Conservation (phyloP, 1,139 yeast genomes). For the Scheffersomyces titani region DNA sequence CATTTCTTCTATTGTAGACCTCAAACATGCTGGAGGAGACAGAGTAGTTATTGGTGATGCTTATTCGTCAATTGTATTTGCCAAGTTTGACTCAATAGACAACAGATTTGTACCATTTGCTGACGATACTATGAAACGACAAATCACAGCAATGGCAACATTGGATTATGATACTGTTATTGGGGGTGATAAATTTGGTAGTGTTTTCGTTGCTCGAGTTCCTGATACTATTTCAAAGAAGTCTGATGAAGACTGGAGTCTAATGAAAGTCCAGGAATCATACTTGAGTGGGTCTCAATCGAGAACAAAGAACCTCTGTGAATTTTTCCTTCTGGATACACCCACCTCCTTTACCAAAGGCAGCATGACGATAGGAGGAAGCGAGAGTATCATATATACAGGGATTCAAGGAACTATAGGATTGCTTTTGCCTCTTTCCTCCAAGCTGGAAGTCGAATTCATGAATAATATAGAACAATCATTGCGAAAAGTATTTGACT, state of each 20-base stretch:
- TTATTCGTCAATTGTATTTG: constrained; percentile 59
- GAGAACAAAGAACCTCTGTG: constrained; percentile 56
- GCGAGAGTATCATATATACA: constrained; percentile 65
- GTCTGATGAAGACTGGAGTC: constrained; percentile 53
- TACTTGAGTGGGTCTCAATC: constrained; percentile 53
- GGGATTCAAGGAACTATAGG: constrained; percentile 88
- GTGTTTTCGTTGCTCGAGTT: constrained; percentile 65
- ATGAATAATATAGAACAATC: constrained; percentile 55
- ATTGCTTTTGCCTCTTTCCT: constrained; percentile 63
- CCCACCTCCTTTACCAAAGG: constrained; percentile 62
- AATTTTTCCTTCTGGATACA: constrained; percentile 70
- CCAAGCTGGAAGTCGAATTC: constrained; percentile 63
- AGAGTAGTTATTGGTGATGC: constrained; percentile 70
- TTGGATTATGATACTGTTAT: constrained; percentile 76
- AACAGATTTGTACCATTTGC: constrained; percentile 63
- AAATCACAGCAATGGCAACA: constrained; percentile 57
- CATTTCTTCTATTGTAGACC: constrained; percentile 46
- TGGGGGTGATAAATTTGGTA: constrained; percentile 92
- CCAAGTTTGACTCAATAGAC: constrained; percentile 51
- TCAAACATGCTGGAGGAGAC: constrained; percentile 53
- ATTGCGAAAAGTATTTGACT: constrained; percentile 39
- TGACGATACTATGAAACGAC: constrained; percentile 70
- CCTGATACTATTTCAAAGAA: constrained; percentile 46
- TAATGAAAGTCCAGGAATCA: constrained; percentile 37
- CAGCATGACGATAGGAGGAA: constrained; percentile 59